Base-by-base conservation (phyloP, 116 monocot species). In the Posidonia oceanica region DNA sequence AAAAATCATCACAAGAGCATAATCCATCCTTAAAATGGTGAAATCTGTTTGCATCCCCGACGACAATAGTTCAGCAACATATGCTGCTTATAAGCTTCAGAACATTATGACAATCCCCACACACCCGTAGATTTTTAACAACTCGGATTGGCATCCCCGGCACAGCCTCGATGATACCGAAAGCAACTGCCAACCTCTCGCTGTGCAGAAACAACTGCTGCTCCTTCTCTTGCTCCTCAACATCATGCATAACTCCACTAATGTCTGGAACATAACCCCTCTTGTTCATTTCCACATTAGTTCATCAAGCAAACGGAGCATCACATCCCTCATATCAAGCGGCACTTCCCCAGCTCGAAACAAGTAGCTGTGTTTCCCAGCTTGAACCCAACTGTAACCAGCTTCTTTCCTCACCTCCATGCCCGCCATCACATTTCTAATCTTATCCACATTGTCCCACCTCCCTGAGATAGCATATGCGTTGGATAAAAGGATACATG, bases 221-320 rank as follows among this genome's bases (percentile, higher is more conserved):
- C 62, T 84, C 82, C 48, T 93, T 89, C 75, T 86, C 86, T 17
- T 81, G 76, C 67, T 93, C 86, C 36, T 88, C 84, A 70, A 93
- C 63, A 66, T 93, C 89, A 60, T 84, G 89, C 86, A 88, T 76
- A 0, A 88, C 86, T 23, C 63, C 76, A 48, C 74, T 82, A 22
- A 81, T 84, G 62, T 88, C 86, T n/a, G 91, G 88, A 60, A 74
- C 73, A 80, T 88, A 86, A 16, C 92, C 93, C 54, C 76, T 84
- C 78, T 79, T 83, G 67, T 65, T 82, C 84, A 89, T 84, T 69
- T 89, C 84, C 65, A 15, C 29, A 51, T 66, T 66, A 88, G 74
- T 55, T 86, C 78, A 7, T 69, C 54, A n/a, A 93, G 82, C 66
- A 86, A 23, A 39, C 18, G 55, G 6, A 78, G 37, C 63, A 93